A percentile compares a stretch with the other conserved stretches of the same genome.
Conservation (phyloP, 2,329 filamentous ascomycete genomes). For the Leptographium procerum region DNA sequence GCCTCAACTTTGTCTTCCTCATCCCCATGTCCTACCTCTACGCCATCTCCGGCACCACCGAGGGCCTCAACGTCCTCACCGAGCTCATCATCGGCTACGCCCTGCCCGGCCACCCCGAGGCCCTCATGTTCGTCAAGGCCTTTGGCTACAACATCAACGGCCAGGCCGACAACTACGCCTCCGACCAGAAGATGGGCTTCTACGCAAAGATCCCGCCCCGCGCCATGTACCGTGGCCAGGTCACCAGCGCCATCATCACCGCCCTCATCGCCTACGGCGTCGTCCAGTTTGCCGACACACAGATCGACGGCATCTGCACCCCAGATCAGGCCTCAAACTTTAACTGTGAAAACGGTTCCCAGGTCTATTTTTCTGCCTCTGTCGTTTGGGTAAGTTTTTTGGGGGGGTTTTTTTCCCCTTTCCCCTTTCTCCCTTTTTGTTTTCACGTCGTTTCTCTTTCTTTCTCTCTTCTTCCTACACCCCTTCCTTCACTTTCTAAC, state of each 20-base stretch:
- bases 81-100: slow-evolving; percentile 42
- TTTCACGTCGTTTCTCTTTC: no score
- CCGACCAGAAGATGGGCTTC: slow-evolving; percentile 8
- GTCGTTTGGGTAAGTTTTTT: slow-evolving; percentile 5
- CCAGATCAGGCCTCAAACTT: background rate
- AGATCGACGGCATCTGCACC: slow-evolving; percentile 5
- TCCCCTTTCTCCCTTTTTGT: background rate
- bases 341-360: slow-evolving; percentile 2
- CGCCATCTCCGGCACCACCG: slow-evolving; percentile 37
- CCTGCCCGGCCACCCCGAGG: slow-evolving; percentile 37
- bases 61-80: slow-evolving; percentile 39
- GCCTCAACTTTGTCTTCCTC: slow-evolving; percentile 26
- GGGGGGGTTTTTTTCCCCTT: background rate
- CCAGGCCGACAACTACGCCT: slow-evolving; percentile 5
- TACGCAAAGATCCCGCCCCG: slow-evolving; percentile 9
- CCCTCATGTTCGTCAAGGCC: slow-evolving; percentile 42
- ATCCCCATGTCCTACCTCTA: slow-evolving; percentile 33
- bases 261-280: slow-evolving; percentile 5
- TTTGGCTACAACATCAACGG: slow-evolving; percentile 11
- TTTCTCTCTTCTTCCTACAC: background rate
- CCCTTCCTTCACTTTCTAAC: background rate
- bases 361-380: slow-evolving; percentile 1
- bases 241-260: slow-evolving; percentile 5
- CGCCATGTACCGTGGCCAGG: slow-evolving; percentile 7
- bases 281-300: slow-evolving; percentile 2